Evolutionary conservation across 345 rosid species (phyloP), one percentile per base, ranked within the genome.

Genomic region (Hibiscus trionum): DNA sequence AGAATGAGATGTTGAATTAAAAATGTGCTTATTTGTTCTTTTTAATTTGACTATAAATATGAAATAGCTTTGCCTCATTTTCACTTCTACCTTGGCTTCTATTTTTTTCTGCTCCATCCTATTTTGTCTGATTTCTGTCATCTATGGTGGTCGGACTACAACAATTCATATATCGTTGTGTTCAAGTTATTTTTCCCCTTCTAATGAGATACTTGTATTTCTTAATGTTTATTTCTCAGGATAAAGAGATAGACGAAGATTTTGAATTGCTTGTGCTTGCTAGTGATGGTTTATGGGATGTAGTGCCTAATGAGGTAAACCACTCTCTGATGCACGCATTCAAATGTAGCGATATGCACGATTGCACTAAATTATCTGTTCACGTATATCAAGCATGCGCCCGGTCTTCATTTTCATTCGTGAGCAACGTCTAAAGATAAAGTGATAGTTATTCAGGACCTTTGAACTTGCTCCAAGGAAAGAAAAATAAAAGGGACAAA

Each of bases 251-350:
- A 71, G 92, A 87, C 71, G 81, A 88, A 63, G 96, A 89, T 68
- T 72, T 87, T 4, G 97, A 93, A 76, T 78, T 90, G 74, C 95
- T 93, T 63, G 96, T 96, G 71, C 90, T 96, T 73, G 98, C 95
- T 52, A 93, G 96, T 77, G 98, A 91, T 80, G 96, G 99, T 71
- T 73, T 91, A 56, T 93, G 97, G 99, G 98, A 96, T 81, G 99
- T 93, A 7, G 91, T 96, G n/a, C 93, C 91, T 12, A 93, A 96
- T 80, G 98, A 91, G 86, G 99, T 89, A 84, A 74, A 72, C 55
- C 27, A 49, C 11, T 67, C 58, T 16, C 11, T 7, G 8, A 47
- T 19, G 16, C 9, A 53, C 16, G 24, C 21, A 6, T 64, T 64
- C 0, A 17, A 12, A 63, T 19, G 39, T 55, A 10, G 27, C 19